Base-by-base conservation (phyloP, 495 filamentous ascomycete species). In the Hypoxylon fuscum region DNA sequence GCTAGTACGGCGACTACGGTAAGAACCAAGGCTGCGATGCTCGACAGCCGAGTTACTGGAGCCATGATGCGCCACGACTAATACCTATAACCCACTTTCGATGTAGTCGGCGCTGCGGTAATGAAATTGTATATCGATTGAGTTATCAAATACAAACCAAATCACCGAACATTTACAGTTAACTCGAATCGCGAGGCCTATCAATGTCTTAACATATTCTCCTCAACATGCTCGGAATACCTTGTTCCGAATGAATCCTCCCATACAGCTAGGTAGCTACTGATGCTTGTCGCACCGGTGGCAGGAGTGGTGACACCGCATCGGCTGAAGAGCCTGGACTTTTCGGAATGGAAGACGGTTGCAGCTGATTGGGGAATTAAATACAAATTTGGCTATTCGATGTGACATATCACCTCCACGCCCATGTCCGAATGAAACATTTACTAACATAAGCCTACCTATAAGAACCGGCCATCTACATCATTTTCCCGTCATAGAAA, bases 241-340 rank as follows among this genome's bases (percentile, higher is more conserved):
- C 57, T 66, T 44, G 46, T 34, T 66, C 63, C 63, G 63, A 66
- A 15, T 12, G 10, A 52, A 55, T 55, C 25, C 40, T 48, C 32
- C 21, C 12, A 25, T 10, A n/a, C 9, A 40, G 21, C 32, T 56
- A 46, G 23, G 20, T 29, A 51, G 50, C 22, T 46, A 34, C 42
- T 51, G 45, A 65, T 32, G 45, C 34, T 44, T 46, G 20, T 15
- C 18, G 56, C 22, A 46, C 58, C 53, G 53, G 48, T 62, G 49
- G 43, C 59, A 59, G 54, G 59, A 47, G 35, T 59, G 64, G 59
- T 67, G 64, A 59, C 59, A 64, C 58, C 5, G 44, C 58, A 67
- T 62, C 58, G 64, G 55, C 64, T 59, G 53, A 63, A 58, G 38
- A 58, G 23, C 46, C 48, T 45, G 31, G 53, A 38, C 31, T 48